Evolutionary conservation across 2,329 filamentous ascomycete genomes (phyloP).

Genomic region (Pyrenophora tritici-repentis): DNA sequence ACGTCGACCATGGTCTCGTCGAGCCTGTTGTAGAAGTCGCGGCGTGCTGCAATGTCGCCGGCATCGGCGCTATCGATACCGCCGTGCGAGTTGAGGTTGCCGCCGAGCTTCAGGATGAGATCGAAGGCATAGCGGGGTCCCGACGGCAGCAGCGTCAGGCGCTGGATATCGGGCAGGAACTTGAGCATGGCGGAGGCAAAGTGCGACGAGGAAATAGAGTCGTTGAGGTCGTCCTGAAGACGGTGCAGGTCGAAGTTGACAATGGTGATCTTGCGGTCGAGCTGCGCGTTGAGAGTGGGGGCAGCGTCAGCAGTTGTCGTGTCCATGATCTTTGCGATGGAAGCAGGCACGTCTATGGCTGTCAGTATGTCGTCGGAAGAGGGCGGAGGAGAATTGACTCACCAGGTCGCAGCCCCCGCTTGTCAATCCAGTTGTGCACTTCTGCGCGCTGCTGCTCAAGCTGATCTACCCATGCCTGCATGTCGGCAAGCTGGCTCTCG

Average conservation of each 20-base stretch:
- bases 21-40: conserved; percentile 56
- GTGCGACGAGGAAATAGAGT: conserved; percentile 58
- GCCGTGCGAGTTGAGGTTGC: conserved; percentile 61
- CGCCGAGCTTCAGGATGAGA: conserved; percentile 60
- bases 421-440: conserved; percentile 61
- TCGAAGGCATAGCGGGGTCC: conserved; percentile 59
- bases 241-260: conserved; percentile 63
- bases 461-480: conserved; percentile 56
- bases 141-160: conserved; percentile 54
- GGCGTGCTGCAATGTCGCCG: conserved; percentile 54
- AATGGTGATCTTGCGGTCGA: conserved; percentile 63
- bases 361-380: conserved; percentile 16
- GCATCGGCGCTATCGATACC: conserved; percentile 56
- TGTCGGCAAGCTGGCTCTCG: conserved; percentile 57
- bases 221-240: conserved; percentile 61
- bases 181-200: conserved; percentile 61
- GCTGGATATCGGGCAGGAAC: conserved; percentile 59
- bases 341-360: conserved; percentile 55
- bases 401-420: conserved; percentile 59
- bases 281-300: conserved; percentile 59
- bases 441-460: conserved; percentile 58
- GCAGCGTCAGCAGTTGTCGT: conserved; percentile 55
- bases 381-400: conserved; percentile 19
- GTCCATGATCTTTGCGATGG: conserved; percentile 60
- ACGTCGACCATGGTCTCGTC: conserved; percentile 59